Conservation (phyloP, 306 rosid genomes). For the Pueraria montana region DNA sequence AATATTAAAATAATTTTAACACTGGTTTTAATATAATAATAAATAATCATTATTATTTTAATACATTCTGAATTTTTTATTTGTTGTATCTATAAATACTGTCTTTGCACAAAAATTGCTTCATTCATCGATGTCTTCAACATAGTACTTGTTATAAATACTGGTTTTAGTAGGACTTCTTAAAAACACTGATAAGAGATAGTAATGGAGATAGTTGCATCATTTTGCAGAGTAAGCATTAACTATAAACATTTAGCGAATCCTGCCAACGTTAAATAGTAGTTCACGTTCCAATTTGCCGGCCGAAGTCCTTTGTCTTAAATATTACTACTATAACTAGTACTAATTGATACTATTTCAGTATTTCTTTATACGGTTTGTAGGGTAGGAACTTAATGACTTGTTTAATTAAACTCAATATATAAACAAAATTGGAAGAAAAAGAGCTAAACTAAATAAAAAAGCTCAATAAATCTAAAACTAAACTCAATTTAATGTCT, state of each 20-base stretch:
- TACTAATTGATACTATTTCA: background rate
- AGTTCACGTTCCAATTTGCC: conserved; percentile 1
- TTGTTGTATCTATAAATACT: background rate
- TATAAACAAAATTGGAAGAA: too few relatives aligned
- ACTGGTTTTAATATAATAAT: background rate
- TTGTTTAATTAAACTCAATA: background rate
- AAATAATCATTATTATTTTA: background rate
- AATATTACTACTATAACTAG: background rate
- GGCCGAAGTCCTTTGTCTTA: background rate
- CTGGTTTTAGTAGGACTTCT: background rate
- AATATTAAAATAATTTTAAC: background rate
- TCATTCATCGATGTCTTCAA: background rate
- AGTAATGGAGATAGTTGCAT: background rate
- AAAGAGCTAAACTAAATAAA: background rate
- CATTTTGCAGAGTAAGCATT: background rate
- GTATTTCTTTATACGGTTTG: background rate
- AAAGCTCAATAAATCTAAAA: background rate
- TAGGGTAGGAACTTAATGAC: background rate
- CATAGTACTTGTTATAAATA: background rate
- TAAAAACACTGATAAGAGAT: background rate
- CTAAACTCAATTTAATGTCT: too few relatives aligned
- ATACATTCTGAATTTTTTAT: background rate
- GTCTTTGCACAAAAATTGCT: background rate
- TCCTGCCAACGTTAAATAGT: background rate
- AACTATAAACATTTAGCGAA: background rate